Base-by-base conservation (phyloP, 352 stramenopile genomes). In the Paralagenidium karlingii region DNA sequence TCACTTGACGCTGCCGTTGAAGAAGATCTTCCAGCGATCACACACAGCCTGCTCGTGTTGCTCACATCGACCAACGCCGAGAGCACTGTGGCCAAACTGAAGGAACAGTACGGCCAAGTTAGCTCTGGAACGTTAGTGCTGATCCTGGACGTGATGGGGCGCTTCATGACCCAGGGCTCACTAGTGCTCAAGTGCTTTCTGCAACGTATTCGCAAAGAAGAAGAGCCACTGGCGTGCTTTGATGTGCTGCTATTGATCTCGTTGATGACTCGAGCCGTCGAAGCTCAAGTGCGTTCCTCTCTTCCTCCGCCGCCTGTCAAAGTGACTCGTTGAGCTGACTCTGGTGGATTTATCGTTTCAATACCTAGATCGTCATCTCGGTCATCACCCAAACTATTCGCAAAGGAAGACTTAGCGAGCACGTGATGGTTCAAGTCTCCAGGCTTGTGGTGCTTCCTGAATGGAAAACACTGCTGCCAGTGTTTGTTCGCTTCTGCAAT, bases 1-100 rank as follows among this genome's bases (percentile, higher is more conserved):
- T 34, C 87, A 39, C 50, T 91, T n/a, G 60, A 78, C 38, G 76
- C 74, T 4, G 73, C 71, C 2, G 73, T 60, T 31, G 77, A 91
- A 33, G 63, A 79, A n/a, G 77, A 91, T 34, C 62, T 91, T 0
- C 77, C 77, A 5, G 63, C 74, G 0, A 70, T 88, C 8, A 67
- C 87, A 8, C 67, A 85, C 37, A 88, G 74, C 26, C 47, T 91
- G 19, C 46, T 91, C 31, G 66, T 65, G 1, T 86, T 91, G 63
- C 40, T 82, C 8, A 83, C 73, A 0, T 55, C 68, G 9, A 43
- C 55, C 8, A 66, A 58, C 11, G 63, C 68, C 6, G 29, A 51
- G 0, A 62, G 70, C 8, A 65, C 78, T n/a, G 57, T 66, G 8
- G 39, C 34, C 11, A 71, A 74, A 39, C 58, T 88, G 36, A 68